phyloP scores from a whole-genome alignment of 1,284 basidiomycete genomes.

The Malassezia sympodialis region DNA sequence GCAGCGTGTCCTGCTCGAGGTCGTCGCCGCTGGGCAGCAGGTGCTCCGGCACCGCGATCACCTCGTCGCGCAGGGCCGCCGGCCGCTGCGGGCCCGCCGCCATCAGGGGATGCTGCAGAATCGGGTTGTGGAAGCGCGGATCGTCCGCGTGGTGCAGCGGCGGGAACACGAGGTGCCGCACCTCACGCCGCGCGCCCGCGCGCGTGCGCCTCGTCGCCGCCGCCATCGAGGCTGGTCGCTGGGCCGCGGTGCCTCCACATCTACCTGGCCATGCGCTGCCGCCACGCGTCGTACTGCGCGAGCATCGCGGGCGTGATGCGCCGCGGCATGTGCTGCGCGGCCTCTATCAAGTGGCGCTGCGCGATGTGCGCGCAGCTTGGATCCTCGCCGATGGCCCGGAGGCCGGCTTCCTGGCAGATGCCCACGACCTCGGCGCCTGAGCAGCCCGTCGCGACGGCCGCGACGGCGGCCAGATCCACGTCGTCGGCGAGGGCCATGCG shows the following conservation, averaged over 20 bases:
- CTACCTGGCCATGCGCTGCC: not conserved
- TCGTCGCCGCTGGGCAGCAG: slow-evolving; percentile 31
- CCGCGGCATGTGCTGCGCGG: slow-evolving; percentile 62
- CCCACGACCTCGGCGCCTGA: slow-evolving; percentile 89
- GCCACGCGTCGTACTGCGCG: slow-evolving; percentile 8
- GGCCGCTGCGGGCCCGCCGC: not conserved
- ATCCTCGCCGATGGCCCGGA: slow-evolving; percentile 77
- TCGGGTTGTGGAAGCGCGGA: slow-evolving; percentile 13
- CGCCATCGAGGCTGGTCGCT: not conserved
- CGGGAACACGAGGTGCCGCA: slow-evolving; percentile 12
- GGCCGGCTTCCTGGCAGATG: slow-evolving; percentile 89
- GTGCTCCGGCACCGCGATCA: slow-evolving; percentile 22
- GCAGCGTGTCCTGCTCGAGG: slow-evolving; percentile 33
- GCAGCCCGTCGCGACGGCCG: slow-evolving; percentile 66
- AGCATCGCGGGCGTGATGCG: slow-evolving; percentile 74
- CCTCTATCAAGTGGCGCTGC: slow-evolving; percentile 63
- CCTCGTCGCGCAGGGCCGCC: slow-evolving; percentile 7
- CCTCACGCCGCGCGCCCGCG: not conserved
- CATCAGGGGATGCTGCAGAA: slow-evolving; percentile 15
- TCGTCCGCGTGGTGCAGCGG: slow-evolving; percentile 15
- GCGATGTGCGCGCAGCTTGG: slow-evolving; percentile 67
- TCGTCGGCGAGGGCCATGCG: slow-evolving; percentile 67
- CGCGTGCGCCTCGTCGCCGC: not conserved
- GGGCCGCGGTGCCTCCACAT: not conserved
- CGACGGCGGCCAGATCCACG: slow-evolving; percentile 63